Evolutionary conservation across 73 alveolate genomes (phyloP).

Genomic region (Paramecium sonneborni): DNA sequence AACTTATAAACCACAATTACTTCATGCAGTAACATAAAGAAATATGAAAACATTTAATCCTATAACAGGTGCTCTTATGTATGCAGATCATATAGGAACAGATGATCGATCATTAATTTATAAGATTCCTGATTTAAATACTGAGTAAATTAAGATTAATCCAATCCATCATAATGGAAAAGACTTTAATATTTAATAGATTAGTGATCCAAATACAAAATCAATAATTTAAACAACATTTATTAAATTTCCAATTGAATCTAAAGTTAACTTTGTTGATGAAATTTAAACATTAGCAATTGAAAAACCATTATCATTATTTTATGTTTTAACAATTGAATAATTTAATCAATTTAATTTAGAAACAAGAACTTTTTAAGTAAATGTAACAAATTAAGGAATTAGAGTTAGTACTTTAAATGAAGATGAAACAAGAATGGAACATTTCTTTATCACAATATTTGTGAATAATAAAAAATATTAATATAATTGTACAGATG

Average conservation of each 20-base stretch:
- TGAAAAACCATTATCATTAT: neutral
- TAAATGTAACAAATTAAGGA: neutral
- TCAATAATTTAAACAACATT: neutral
- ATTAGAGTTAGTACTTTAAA: neutral
- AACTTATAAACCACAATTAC: conserved; percentile 30
- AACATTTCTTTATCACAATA: conserved; percentile 1
- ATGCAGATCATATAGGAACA: neutral
- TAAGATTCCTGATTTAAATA: conserved; percentile 47
- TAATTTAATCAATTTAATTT: neutral
- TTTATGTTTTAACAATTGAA: conserved; percentile 33
- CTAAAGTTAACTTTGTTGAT: conserved; percentile 25
- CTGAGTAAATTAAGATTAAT: conserved; percentile 44
- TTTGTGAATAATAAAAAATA: neutral
- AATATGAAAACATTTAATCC: conserved; percentile 56
- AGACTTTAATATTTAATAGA: conserved; percentile 33
- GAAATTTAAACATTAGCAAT: neutral
- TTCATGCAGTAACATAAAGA: conserved; percentile 58
- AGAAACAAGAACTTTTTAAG: conserved; percentile 13
- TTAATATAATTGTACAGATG: neutral
- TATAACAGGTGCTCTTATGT: conserved; percentile 16
- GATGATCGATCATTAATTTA: neutral
- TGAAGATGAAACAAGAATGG: conserved; percentile 39
- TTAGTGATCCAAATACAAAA: conserved; percentile 57
- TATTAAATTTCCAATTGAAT: conserved; percentile 24
- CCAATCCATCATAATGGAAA: conserved; percentile 46